Evolutionary conservation across 2,329 filamentous ascomycete species (phyloP).

Genomic region (Periglandula ipomoeae): DNA sequence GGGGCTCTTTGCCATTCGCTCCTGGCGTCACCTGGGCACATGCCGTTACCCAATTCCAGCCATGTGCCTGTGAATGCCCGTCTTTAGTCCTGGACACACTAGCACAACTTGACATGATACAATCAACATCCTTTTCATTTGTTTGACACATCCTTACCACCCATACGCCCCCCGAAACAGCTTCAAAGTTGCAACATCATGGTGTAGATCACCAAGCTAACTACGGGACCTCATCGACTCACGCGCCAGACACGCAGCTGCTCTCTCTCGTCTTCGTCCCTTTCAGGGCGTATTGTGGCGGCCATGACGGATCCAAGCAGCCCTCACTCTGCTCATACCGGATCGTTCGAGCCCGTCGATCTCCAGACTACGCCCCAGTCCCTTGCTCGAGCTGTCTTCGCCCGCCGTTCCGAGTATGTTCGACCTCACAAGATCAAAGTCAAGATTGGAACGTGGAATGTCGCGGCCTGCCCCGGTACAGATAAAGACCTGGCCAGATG

Average conservation of each 20-base stretch:
- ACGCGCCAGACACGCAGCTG: constrained; percentile 16
- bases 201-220: constrained; percentile 22
- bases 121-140: not conserved
- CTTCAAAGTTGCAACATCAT: constrained; percentile 16
- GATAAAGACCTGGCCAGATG: constrained; percentile 82
- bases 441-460: constrained; percentile 94
- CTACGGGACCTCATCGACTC: constrained; percentile 11
- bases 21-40: not conserved
- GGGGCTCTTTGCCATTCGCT: not conserved
- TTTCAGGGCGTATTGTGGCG: constrained; percentile 4
- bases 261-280: constrained; percentile 7
- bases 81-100: not conserved
- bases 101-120: not conserved
- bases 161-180: not conserved
- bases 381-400: constrained; percentile 57
- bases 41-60: not conserved
- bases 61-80: not conserved
- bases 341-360: constrained; percentile 33
- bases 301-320: constrained; percentile 19
- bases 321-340: constrained; percentile 24
- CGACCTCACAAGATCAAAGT: constrained; percentile 65
- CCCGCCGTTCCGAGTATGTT: constrained; percentile 71
- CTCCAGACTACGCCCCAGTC: constrained; percentile 41
- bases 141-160: not conserved
- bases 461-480: constrained; percentile 72